Percentiles rank a stretch among this genome's conserved stretches.
Conservation (phyloP, 2,329 filamentous ascomycete species). For the Colletotrichum lindemuthianum region DNA sequence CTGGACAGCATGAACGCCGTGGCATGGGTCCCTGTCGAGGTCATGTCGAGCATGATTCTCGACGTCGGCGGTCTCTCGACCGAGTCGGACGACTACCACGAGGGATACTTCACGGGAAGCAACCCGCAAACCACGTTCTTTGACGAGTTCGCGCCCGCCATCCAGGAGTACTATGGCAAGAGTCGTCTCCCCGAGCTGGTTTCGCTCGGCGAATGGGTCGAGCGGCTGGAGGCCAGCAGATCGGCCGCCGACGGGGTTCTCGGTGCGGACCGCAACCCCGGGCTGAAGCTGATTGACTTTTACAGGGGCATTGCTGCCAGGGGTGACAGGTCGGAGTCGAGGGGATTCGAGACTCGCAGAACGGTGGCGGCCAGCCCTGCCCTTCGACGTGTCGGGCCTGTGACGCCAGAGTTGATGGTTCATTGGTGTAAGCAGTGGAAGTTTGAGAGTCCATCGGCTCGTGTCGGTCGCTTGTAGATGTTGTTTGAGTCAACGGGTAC, state of each 20-base stretch:
- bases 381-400: constrained; percentile 50
- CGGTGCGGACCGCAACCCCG: constrained; percentile 54
- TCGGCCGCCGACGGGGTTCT: constrained; percentile 43
- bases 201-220: constrained; percentile 56
- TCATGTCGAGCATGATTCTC: constrained; percentile 56
- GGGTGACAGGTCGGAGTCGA: constrained; percentile 32
- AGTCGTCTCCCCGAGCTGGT: constrained; percentile 51
- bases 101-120: constrained; percentile 25
- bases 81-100: constrained; percentile 23
- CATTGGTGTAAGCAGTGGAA: constrained; percentile 61
- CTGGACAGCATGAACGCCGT: constrained; percentile 56
- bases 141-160: constrained; percentile 49
- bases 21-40: constrained; percentile 66
- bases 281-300: constrained; percentile 62
- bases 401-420: constrained; percentile 57
- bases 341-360: constrained; percentile 51
- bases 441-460: constrained; percentile 35
- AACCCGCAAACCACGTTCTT: constrained; percentile 56
- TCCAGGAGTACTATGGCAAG: constrained; percentile 52
- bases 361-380: constrained; percentile 53
- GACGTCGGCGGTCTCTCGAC: constrained; percentile 51
- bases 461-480: constrained; percentile 15
- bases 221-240: constrained; percentile 53
- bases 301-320: constrained; percentile 47
- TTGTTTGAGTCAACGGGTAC: too few species aligned